phyloP scores from a whole-genome alignment of 2,329 filamentous ascomycete genomes.

The Sporothrix euskadiensis region DNA sequence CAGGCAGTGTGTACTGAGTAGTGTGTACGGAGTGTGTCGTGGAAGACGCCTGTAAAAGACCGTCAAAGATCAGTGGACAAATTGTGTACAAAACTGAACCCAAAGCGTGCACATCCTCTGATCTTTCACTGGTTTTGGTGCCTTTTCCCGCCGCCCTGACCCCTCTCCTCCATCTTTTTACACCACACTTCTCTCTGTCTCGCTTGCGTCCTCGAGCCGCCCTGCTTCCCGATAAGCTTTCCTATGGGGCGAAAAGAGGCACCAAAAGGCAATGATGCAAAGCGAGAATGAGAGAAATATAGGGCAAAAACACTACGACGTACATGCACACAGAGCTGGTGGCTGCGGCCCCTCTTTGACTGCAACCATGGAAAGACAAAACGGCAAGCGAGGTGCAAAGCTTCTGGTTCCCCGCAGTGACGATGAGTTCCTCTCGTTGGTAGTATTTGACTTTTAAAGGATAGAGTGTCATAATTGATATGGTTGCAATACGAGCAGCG shows the following conservation, averaged over 20 bases:
- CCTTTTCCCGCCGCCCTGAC: constrained; percentile 20
- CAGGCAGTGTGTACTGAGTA: background rate
- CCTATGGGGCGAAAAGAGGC: background rate
- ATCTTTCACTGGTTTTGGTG: constrained; percentile 14
- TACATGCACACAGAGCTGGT: background rate
- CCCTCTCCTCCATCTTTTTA: background rate
- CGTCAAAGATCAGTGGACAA: background rate
- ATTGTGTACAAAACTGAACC: no score
- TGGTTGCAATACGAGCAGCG: background rate
- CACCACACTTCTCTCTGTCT: background rate
- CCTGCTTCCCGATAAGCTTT: constrained; percentile 1
- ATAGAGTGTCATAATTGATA: no score
- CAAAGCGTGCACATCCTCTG: background rate
- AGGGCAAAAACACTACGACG: background rate
- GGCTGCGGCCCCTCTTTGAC: background rate
- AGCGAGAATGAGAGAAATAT: background rate
- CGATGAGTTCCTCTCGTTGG: background rate
- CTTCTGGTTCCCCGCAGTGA: background rate
- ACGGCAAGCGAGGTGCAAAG: background rate
- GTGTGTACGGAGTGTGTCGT: no score
- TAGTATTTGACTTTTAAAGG: no score
- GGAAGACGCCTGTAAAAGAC: no score
- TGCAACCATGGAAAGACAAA: background rate
- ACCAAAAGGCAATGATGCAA: background rate
- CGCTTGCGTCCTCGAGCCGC: constrained; percentile 11